Percentiles rank a stretch among this genome's conserved stretches.
These are phyloP conservation scores for Neophaeococcomyces aloes DNA, from an alignment of 2,329 filamentous ascomycete species.

Conservation along the genomic window DNA sequence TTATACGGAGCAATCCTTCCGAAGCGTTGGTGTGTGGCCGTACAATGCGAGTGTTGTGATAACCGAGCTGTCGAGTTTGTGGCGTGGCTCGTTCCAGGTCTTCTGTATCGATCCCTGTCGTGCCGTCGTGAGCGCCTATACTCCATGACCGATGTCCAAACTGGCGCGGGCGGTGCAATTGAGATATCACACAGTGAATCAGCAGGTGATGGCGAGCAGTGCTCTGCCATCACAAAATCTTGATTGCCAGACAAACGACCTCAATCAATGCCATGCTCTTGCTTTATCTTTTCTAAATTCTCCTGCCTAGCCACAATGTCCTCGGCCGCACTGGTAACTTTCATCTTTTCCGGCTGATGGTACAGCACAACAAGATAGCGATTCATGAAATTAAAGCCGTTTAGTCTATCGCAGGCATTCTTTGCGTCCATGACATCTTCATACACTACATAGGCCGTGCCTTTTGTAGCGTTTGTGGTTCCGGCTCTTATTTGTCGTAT, in stretches of 20 bases:
- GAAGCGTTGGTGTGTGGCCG: no score
- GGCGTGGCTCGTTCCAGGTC: no score
- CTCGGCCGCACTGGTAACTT: conserved; percentile 66
- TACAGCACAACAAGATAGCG: conserved; percentile 88
- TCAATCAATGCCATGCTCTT: conserved; percentile 98
- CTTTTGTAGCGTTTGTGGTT: conserved; percentile 94
- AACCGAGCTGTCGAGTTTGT: no score
- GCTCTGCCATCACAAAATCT: no score
- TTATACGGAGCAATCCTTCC: no score
- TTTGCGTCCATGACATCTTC: conserved; percentile 99
- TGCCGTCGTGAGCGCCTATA: no score
- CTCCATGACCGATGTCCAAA: no score
- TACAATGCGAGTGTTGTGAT: no score
- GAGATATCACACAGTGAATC: no score
- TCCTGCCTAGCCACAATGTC: conserved; percentile 89
- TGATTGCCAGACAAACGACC: neutral
- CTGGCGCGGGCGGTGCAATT: no score
- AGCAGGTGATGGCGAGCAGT: no score
- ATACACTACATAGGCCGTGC: conserved; percentile 97
- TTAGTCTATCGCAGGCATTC: conserved; percentile 97
- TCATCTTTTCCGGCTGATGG: conserved; percentile 67
- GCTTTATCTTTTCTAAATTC: conserved; percentile 96
- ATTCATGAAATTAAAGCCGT: conserved; percentile 99
- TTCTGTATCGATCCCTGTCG: no score
- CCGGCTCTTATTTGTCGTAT: conserved; percentile 97